Percentiles rank a stretch among this genome's conserved stretches.
phyloP scores from a whole-genome alignment of 495 filamentous ascomycete species.

The Copromyces sp. region DNA sequence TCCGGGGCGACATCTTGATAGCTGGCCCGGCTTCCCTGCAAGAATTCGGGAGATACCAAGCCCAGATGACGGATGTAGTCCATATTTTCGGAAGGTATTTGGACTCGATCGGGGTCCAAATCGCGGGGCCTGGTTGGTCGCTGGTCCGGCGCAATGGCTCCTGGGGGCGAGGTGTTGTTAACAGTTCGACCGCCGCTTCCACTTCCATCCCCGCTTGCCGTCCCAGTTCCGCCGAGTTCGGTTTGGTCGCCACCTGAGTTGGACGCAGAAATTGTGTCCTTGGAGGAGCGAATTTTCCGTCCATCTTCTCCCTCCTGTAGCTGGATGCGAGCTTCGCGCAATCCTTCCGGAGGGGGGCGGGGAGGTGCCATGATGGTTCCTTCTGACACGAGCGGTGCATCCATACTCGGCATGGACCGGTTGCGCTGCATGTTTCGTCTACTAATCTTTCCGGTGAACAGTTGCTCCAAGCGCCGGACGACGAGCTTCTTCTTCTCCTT shows the following conservation, averaged over 20 bases:
- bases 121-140: slow-evolving; percentile 63
- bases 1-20: slow-evolving; percentile 38
- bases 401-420: slow-evolving; percentile 14
- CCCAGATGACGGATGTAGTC: slow-evolving; percentile 65
- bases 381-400: slow-evolving; percentile 1
- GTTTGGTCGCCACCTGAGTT: slow-evolving; percentile 31
- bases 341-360: slow-evolving; percentile 11
- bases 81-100: slow-evolving; percentile 61
- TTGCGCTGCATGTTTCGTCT: slow-evolving; percentile 13
- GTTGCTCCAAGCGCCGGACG: slow-evolving; percentile 59
- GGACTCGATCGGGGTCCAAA: slow-evolving; percentile 56
- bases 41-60: slow-evolving; percentile 39
- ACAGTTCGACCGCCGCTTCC: slow-evolving; percentile 17
- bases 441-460: slow-evolving; percentile 62
- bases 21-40: slow-evolving; percentile 3
- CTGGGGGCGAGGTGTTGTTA: slow-evolving; percentile 33
- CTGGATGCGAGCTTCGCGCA: slow-evolving; percentile 32
- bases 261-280: slow-evolving; percentile 29
- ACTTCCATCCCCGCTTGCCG: slow-evolving; percentile 21
- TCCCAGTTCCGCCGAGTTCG: slow-evolving; percentile 24
- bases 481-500: slow-evolving; percentile 61
- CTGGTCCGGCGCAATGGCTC: slow-evolving; percentile 42
- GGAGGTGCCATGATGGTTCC: slow-evolving; percentile 3
- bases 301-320: slow-evolving; percentile 23
- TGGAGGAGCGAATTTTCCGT: slow-evolving; percentile 5